Evolutionary conservation across 78 protist species (phyloP), one percentile per base, ranked within the genome.

Genomic region (Protostelium mycophagum): DNA sequence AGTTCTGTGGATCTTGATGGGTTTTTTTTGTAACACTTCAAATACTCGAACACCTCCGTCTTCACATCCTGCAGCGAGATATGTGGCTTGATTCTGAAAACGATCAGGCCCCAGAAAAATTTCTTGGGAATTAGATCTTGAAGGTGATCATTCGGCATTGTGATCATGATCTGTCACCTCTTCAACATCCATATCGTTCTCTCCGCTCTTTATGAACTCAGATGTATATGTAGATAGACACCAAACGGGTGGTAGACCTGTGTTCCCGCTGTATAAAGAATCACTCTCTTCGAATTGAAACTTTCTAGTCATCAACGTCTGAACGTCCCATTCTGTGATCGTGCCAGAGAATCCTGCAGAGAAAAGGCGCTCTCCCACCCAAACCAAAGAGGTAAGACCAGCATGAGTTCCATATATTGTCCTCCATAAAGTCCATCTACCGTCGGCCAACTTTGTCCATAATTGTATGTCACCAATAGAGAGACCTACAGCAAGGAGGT

Each of bases 401-500:
- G 73, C 31, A 51, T 5, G 16, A 25, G 73, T 25, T 25, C 73
- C 73, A 51, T 51, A 16, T 25, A 51, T 51, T 5, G 73, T 51
- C 73, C 16, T 5, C 16, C 31, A 25, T 5, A 25, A 16, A 16
- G 73, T 25, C 73, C 73, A 51, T 51, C 16, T 5, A 25, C 31
- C 16, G 31, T 25, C 73, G 5, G 5, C 31, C 5, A 25, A 51
- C 31, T 51, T 51, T 5, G 16, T 51, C 73, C 73, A 51, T 16
- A 51, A 16, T 51, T 51, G 73, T 51, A 51, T 51, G 73, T 51
- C 73, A 51, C 73, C 73, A 16, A 25, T 51, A 16, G 31, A 25
- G 73, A 51, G 73, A 51, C 73, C 73, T 51, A 51, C 73, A 51
- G 73, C 73, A n/a, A n/a, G n/a, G n/a, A n/a, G n/a, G n/a, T n/a